Evolutionary conservation across 73 alveolate species (phyloP), one percentile per base, ranked within the genome.

Genomic region (Durusdinium trenchii): DNA sequence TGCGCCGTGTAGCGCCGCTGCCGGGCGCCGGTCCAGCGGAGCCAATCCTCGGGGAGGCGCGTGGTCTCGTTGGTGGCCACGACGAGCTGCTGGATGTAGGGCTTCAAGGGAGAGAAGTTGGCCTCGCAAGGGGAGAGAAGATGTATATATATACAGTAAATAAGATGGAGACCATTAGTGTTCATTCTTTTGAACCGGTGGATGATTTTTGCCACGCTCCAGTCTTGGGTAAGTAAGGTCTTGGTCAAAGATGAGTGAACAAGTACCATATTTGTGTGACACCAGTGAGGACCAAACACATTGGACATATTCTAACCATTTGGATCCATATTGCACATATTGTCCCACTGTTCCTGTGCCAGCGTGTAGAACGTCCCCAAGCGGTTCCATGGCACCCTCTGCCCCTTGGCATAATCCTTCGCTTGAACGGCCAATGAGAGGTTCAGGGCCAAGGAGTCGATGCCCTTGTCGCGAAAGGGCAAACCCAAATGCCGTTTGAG

Each of bases 31-130:
- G 54, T 75, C 85, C 36, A 40, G 16, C 42, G 85, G n/a, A 40
- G 85, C 85, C 85, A 75, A 52, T 75, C 36, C 6, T 75, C 85
- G 28, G 89, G 89, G 16, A 79, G 62, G 57, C 50, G 89, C 64
- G 89, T 79, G 89, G 57, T 79, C 64, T 42, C 89, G 35, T 79
- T 79, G 89, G 89, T 79, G 40, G 89, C 89, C 62, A 79, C 89
- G 6, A 79, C 45, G 62, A 79, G 89, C 12, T 79, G 64, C 89
- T 45, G 40, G 64, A 79, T 42, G 12, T 20, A 45, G 42, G 64
- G 89, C 89, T 12, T 42, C 89, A 79, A 45, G 23, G 64, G 45
- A 36, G 89, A 79, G 18, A 45, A 45, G 18, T 79, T 18, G 64
- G 89, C 89, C 62, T 12, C 45, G 89, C 28, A 60, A 60, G 45